Conservation (phyloP, 2,329 filamentous ascomycete genomes). For the Cladosporium sp. region DNA sequence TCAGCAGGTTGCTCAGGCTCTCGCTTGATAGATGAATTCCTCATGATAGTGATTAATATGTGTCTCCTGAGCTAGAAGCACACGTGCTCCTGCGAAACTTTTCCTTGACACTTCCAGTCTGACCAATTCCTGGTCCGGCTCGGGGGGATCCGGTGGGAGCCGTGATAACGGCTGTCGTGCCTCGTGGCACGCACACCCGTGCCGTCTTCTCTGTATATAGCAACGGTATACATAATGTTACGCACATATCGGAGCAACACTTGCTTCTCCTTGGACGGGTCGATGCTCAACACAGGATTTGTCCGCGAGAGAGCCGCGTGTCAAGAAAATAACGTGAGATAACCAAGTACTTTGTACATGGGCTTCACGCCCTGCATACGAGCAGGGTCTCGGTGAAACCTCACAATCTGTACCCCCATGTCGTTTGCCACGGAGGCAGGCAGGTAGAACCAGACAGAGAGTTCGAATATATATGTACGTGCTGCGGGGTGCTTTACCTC, state of each 20-base stretch:
- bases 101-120: not conserved
- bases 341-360: not conserved
- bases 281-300: not conserved
- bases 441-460: not conserved
- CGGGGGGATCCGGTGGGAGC: constrained; percentile 1
- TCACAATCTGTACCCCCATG: not conserved
- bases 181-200: not conserved
- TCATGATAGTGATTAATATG: not conserved
- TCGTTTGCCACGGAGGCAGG: not conserved
- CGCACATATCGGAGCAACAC: not conserved
- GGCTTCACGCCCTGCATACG: not conserved
- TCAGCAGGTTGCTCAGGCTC: not conserved
- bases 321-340: not conserved
- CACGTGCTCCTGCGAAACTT: not conserved
- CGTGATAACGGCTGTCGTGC: not conserved
- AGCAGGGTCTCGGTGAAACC: not conserved
- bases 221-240: not conserved
- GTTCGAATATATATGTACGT: not conserved
- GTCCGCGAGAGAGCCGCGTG: not conserved
- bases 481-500: not conserved
- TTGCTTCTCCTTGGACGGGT: not conserved
- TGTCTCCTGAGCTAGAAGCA: not conserved
- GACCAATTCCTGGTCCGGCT: not conserved
- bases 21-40: not conserved
- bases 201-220: not conserved